A percentile compares a stretch with the other conserved stretches of the same genome.
Conservation (phyloP, 1,284 basidiomycete genomes). For the Ustilago sp. region DNA sequence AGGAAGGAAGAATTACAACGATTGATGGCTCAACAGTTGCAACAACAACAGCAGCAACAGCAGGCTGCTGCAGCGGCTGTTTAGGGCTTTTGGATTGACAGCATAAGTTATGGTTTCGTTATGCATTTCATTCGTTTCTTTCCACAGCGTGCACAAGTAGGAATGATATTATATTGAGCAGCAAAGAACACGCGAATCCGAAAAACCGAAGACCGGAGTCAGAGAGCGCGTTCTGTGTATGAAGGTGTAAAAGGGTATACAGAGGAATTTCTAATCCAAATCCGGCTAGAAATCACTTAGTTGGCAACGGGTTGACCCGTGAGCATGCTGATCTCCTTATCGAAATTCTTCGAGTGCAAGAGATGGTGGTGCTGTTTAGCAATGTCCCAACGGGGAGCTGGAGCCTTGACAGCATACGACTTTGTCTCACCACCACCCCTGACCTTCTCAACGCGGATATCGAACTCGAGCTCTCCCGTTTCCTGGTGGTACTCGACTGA, state of each 20-base stretch:
- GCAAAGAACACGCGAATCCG: background rate
- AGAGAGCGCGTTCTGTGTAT: background rate
- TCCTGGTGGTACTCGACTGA: slow-evolving; percentile 76
- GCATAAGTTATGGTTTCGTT: background rate
- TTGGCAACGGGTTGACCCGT: slow-evolving; percentile 5
- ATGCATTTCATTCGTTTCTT: background rate
- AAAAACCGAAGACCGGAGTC: background rate
- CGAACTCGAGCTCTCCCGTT: slow-evolving; percentile 82
- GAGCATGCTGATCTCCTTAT: slow-evolving; percentile 30
- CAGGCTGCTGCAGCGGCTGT: background rate
- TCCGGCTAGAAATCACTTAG: background rate
- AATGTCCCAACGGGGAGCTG: slow-evolving; percentile 52
- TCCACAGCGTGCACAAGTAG: background rate
- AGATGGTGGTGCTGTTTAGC: slow-evolving; percentile 45
- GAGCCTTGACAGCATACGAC: slow-evolving; percentile 59
- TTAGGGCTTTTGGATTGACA: background rate
- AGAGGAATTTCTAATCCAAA: background rate
- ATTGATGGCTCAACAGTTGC: slow-evolving; percentile 20
- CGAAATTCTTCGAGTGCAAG: slow-evolving; percentile 41
- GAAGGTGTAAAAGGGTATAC: slow-evolving; percentile 14
- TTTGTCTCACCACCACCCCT: slow-evolving; percentile 62
- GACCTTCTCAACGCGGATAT: slow-evolving; percentile 81
- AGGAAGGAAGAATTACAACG: slow-evolving; percentile 37
- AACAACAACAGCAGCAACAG: slow-evolving; percentile 3
- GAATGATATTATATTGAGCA: slow-evolving; percentile 8